Evolutionary conservation across 2,329 filamentous ascomycete genomes (phyloP).

Genomic region (Orbilia quercus): DNA sequence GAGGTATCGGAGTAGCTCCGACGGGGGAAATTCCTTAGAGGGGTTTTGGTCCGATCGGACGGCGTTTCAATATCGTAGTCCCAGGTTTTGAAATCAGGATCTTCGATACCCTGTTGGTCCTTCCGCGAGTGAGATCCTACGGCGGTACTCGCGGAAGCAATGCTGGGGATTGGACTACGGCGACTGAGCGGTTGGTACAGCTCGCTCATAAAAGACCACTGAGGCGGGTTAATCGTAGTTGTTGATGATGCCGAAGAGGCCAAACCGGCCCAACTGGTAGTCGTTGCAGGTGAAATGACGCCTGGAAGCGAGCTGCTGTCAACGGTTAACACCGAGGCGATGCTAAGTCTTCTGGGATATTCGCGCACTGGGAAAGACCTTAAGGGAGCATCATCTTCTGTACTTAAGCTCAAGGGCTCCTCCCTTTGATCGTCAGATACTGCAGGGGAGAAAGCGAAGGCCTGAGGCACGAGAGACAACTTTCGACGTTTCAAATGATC

Average conservation of each 20-base stretch:
- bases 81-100: slow-evolving; percentile 46
- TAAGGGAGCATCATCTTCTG: slow-evolving; percentile 49
- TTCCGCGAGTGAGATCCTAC: slow-evolving; percentile 50
- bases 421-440: slow-evolving; percentile 33
- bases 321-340: slow-evolving; percentile 54
- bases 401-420: slow-evolving; percentile 39
- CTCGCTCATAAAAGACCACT: slow-evolving; percentile 52
- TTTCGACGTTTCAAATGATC: slow-evolving; percentile 47
- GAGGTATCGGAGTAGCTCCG: slow-evolving; percentile 15
- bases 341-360: slow-evolving; percentile 53
- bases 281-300: slow-evolving; percentile 50
- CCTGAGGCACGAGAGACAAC: slow-evolving; percentile 32
- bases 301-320: slow-evolving; percentile 52
- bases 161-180: slow-evolving; percentile 41
- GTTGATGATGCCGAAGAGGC: slow-evolving; percentile 48
- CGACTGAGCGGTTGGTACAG: slow-evolving; percentile 47
- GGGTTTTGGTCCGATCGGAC: slow-evolving; percentile 25
- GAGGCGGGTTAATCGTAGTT: slow-evolving; percentile 51
- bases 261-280: slow-evolving; percentile 47
- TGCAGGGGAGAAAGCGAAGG: slow-evolving; percentile 13
- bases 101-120: slow-evolving; percentile 29
- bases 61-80: slow-evolving; percentile 41
- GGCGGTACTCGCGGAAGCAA: slow-evolving; percentile 33
- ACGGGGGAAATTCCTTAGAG: slow-evolving; percentile 25
- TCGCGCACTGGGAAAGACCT: slow-evolving; percentile 54